A percentile compares a stretch with the other conserved stretches of the same genome.
These are phyloP conservation scores for Xylaria sp. DNA, from an alignment of 2,329 filamentous ascomycete genomes.

Conservation along the genomic window DNA sequence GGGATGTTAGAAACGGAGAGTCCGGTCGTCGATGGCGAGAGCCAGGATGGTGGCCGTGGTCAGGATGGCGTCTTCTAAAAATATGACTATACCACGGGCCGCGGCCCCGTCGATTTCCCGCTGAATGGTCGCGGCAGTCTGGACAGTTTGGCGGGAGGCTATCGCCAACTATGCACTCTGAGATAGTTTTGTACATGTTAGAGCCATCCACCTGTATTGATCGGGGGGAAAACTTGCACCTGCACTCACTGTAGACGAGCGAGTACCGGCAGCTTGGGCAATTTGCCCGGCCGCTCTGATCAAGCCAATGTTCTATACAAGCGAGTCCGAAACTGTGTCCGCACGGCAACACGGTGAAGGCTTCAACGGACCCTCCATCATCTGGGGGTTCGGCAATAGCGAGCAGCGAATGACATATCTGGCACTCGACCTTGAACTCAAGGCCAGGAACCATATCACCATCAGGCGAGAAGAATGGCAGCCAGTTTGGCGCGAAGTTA, in stretches of 20 bases:
- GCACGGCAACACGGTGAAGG: constrained; percentile 1
- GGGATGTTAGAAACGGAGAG: too few relatives aligned
- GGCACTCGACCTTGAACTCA: neutral
- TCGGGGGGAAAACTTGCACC: neutral
- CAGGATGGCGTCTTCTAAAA: too few relatives aligned
- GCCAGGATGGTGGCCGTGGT: too few relatives aligned
- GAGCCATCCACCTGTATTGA: accelerated
- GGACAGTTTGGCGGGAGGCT: too few relatives aligned
- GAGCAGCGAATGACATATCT: constrained; percentile 1
- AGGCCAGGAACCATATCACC: neutral
- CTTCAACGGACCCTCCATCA: neutral
- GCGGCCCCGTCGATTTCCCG: too few relatives aligned
- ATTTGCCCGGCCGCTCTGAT: accelerated
- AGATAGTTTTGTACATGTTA: neutral
- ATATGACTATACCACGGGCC: too few relatives aligned
- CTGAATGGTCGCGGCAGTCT: too few relatives aligned
- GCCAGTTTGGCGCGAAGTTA: constrained; percentile 18
- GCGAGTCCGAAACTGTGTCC: neutral
- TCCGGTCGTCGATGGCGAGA: too few relatives aligned
- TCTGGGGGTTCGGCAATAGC: neutral
- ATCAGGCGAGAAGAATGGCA: neutral
- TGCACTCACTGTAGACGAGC: neutral
- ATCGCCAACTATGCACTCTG: neutral
- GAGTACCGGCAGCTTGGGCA: constrained; percentile 8
- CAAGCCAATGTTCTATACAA: neutral